Base-by-base conservation (phyloP, 2,329 filamentous ascomycete species). In the Penicillium psychrosexuale region DNA sequence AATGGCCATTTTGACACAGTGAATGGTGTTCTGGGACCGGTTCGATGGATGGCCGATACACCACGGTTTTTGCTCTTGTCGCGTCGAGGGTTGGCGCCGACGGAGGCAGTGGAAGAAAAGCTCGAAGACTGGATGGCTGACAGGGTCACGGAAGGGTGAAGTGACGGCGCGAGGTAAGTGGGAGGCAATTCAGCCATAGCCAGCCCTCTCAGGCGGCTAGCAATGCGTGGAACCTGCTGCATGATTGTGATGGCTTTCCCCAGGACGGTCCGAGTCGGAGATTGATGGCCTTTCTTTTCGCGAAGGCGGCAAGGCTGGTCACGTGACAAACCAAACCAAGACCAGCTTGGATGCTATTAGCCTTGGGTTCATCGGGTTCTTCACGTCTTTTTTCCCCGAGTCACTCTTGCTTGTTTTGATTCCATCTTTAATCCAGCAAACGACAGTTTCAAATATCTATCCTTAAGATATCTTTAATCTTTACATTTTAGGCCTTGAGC, bases 21-120 rank as follows among this genome's bases (percentile, higher is more conserved):
- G 51, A 95, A 78, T n/a, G 82, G 84, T 69, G 88, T 85, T 49
- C 86, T 84, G 5, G 86, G 85, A 0, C 92, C 92, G 1, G 89
- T 91, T 47, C 88, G 82, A 62, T 89, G 86, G 54, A 96, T 81
- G 24, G 86, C 88, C 53, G 91, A 96, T 49, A 96, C 84, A 42
- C 91, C 93, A 58, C 94, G 88, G 58, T 84, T 78, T 61, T 82
- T 86, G 79, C 90, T 97, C 76, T 84, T 84, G 77, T 97, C 92
- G 69, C 85, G 84, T 72, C 79, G 76, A 62, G 65, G 78, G 63
- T 75, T 78, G 60, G 72, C 60, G 75, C 75, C 48, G 53, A 66
- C 65, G 61, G 82, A 81, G 55, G 50, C 50, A 37, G 84, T 86
- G 47, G 85, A 84, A 39, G 73, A 73, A 72, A 85, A 82, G 60